Evolutionary conservation across 228 moss, liverwort and hornwort genomes (phyloP), one percentile per base, ranked within the genome.

Genomic region (Sphagnum magellanicum): DNA sequence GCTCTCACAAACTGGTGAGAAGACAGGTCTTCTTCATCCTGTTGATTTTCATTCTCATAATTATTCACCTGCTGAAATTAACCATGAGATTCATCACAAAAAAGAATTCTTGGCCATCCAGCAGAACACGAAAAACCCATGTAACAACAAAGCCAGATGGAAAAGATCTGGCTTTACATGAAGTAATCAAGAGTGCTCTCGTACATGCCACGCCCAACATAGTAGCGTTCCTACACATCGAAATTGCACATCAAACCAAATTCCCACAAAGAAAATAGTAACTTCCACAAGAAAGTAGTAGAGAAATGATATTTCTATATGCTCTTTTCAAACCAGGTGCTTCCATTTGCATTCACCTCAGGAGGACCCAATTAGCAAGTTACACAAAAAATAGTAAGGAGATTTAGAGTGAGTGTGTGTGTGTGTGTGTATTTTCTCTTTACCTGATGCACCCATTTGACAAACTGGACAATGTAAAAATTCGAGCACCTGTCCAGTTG

Each of bases 131-230:
- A 32, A 32, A 32, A 32, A 32, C 32, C 32, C 32, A 32, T 32
- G 32, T 3, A 32, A 32, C 32, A 32, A 32, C 32, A 32, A 32
- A 32, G 32, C 32, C 32, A 32, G 32, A 32, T 32, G 32, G 32
- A 32, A 32, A 32, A 32, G 32, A 32, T 32, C 32, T 32, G 32
- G 32, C 1, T 32, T 77, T 80, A 98, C 94, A 65, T 68, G 16
- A 90, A 74, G 63, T 94, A 98, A 75, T 98, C 98, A 60, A 90
- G 92, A 75, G 86, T 94, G 78, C 98, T 83, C 76, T 98, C 98
- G 72, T 80, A 98, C 79, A 98, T 88, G 51, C 94, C 86, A 55
- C 86, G 80, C 59, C 98, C 98, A 65, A 98, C 94, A 71, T 92
- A 98, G 74, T 92, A 92, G 50, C 88, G 85, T 75, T 98, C 98